These are phyloP conservation scores for Hypoxylon sp. DNA, from an alignment of 2,329 filamentous ascomycete species.

Conservation along the genomic window DNA sequence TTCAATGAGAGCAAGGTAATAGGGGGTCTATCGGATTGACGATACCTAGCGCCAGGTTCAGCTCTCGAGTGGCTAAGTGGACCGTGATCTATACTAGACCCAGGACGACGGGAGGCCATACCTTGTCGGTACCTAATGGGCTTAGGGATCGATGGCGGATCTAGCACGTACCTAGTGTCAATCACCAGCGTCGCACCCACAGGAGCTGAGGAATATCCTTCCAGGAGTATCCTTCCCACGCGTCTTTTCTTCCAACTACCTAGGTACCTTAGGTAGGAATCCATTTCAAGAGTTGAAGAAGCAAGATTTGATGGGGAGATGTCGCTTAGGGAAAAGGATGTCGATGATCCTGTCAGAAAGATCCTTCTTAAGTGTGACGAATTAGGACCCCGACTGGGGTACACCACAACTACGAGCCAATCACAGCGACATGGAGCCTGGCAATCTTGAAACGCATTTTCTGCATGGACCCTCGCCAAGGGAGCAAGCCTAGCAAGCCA, in stretches of 20 bases:
- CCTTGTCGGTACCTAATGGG: background rate
- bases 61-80: background rate
- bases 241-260: constrained; percentile 3
- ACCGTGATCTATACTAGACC: constrained; percentile 2
- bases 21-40: constrained; percentile 14
- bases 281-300: constrained; percentile 2
- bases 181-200: constrained; percentile 19
- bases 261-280: no score
- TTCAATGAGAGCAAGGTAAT: constrained; percentile 1
- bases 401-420: constrained; percentile 33
- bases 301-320: constrained; percentile 5
- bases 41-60: constrained; percentile 17
- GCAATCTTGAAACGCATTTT: constrained; percentile 44
- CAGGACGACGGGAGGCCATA: constrained; percentile 11
- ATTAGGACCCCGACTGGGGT: constrained; percentile 22
- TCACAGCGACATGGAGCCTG: constrained; percentile 30
- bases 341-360: constrained; percentile 17
- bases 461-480: constrained; percentile 42
- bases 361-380: constrained; percentile 21
- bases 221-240: constrained; percentile 2
- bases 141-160: constrained; percentile 26
- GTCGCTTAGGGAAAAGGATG: constrained; percentile 11
- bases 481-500: constrained; percentile 18
- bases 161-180: constrained; percentile 18
- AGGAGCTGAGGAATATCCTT: no score